These are phyloP conservation scores for Rhodosporidiobolus sp. DNA, from an alignment of 768 basidiomycete species.

Conservation along the genomic window DNA sequence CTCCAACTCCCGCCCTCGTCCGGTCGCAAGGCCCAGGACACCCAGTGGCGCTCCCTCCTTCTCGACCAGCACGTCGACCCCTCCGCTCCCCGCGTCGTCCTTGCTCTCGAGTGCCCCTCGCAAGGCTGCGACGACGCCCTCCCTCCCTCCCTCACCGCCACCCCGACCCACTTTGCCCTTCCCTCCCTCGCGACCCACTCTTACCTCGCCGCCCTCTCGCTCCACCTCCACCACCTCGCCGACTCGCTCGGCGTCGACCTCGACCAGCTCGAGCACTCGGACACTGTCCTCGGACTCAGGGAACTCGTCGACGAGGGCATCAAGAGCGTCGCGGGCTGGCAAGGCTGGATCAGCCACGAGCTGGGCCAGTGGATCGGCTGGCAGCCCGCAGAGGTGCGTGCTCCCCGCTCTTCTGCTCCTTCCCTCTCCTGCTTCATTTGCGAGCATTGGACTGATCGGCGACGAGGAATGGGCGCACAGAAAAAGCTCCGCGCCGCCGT, in stretches of 20 bases:
- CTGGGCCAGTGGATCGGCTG: slow-evolving; percentile 32
- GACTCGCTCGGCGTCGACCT: slow-evolving; percentile 2
- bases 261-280: not conserved
- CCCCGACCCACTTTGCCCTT: not conserved
- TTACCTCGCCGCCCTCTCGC: slow-evolving; percentile 31
- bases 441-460: no score
- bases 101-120: not conserved
- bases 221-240: slow-evolving; percentile 39
- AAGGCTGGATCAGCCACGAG: slow-evolving; percentile 35
- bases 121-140: not conserved
- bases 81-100: not conserved
- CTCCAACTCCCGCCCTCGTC: slow-evolving; percentile 10
- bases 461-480: not conserved
- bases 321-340: slow-evolving; percentile 35
- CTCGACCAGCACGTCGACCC: not conserved
- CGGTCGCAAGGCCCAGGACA: not conserved
- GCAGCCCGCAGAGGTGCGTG: not conserved
- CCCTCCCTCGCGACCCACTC: slow-evolving; percentile 22
- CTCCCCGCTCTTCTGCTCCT: no score
- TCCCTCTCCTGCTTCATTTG: no score
- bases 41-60: slow-evolving; percentile 18
- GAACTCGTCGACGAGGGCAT: slow-evolving; percentile 21
- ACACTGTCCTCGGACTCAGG: slow-evolving; percentile 16
- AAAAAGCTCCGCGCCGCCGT: not conserved
- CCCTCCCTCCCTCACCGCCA: not conserved